phyloP scores from a whole-genome alignment of 305 asterid species.

The Fraxinus sp. region DNA sequence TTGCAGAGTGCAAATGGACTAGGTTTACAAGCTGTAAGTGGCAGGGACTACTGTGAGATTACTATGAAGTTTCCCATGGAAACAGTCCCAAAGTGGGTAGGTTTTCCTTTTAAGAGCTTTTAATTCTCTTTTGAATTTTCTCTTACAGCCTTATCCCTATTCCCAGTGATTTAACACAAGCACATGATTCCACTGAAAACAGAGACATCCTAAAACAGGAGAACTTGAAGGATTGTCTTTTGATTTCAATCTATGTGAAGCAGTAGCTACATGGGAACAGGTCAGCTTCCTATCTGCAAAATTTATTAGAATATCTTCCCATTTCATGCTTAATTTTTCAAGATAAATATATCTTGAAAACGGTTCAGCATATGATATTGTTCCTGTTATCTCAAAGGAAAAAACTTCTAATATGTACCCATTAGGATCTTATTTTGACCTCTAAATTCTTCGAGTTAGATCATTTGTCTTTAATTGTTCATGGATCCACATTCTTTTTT shows the following conservation, averaged over 20 bases:
- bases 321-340: conserved; percentile 7
- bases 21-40: conserved; percentile 75
- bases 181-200: conserved; percentile 26
- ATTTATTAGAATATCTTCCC: conserved; percentile 3
- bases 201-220: conserved; percentile 97
- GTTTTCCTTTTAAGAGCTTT: conserved; percentile 21
- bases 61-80: conserved; percentile 63
- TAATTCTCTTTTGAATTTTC: not conserved
- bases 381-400: not conserved
- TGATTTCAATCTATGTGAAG: conserved; percentile 81
- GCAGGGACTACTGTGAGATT: conserved; percentile 67
- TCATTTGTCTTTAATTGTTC: not conserved
- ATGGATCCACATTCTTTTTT: conserved; percentile 1
- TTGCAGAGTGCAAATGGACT: conserved; percentile 92
- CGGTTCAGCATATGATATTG: conserved; percentile 1
- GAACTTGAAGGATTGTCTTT: conserved; percentile 79
- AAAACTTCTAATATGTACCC: not conserved
- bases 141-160: not conserved
- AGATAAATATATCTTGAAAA: not conserved
- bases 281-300: conserved; percentile 47
- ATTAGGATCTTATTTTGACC: conserved; percentile 9
- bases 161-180: not conserved
- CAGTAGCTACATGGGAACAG: conserved; percentile 99
- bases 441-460: not conserved
- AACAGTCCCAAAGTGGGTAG: conserved; percentile 89